Evolutionary conservation across 192 early-diverging fungal species (phyloP), one percentile per base, ranked within the genome.

Genomic region (Podila minutissima): DNA sequence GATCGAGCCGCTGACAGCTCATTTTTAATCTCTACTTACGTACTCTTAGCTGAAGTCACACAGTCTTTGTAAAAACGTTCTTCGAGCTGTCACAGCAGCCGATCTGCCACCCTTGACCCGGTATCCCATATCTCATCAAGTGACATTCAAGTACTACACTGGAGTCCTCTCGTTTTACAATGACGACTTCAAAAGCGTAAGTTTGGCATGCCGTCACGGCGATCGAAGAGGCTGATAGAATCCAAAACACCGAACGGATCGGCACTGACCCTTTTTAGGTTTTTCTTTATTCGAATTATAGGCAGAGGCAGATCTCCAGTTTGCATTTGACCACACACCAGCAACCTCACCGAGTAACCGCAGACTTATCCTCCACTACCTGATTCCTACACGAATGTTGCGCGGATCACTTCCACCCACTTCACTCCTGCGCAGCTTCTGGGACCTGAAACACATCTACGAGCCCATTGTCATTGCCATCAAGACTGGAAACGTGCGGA

Each of bases 111-210:
- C 74, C 0, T 69, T 98, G 17, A 85, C 89, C 6, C n/a, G 82
- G 22, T 99, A 91, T 72, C 96, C 98, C 7, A 92, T 94, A 71
- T 75, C 92, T 31, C 92, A 98, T 85, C 93, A 93, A 66, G 92
- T 97, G 24, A 92, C 93, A 0, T 97, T 93, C 74, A 82, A 88
- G 20, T 99, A 94, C 75, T 96, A 98, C 84, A 86, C 89, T 20
- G 98, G 98, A 5, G 82, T 96, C 59, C 85, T 98, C 19, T 88
- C 91, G 11, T 99, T 98, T 82, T 90, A 92, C 48, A 89, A 95
- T 64, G 95, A 95, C 61, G 86, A 95, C 46, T 98, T 94, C 82
- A 62, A 66, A 53, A 86, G 85, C 69, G 95, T 91, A 85, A 55
- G 53, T n/a, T 5, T 5, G 17, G 5, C n/a, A 12, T 17, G 53